Conservation (phyloP, 2,329 filamentous ascomycete genomes). For the Arachnopeziza araneosa region DNA sequence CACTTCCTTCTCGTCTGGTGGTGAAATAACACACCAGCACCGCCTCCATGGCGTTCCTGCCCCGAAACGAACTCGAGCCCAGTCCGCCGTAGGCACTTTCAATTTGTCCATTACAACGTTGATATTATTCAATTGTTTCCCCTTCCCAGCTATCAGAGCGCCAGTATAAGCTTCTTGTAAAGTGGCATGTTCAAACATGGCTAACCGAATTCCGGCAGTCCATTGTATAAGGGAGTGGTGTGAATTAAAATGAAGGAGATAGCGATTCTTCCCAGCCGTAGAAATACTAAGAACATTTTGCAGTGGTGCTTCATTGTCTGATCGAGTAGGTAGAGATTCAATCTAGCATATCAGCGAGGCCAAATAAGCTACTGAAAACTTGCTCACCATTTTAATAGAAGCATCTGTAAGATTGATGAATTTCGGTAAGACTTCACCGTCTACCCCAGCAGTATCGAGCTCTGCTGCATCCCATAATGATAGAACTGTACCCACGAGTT, state of each 20-base stretch:
- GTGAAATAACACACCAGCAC: conserved; percentile 93
- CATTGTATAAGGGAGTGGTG: conserved; percentile 90
- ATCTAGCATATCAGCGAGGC: conserved; percentile 49
- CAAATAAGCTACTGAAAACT: not conserved
- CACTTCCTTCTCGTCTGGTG: conserved; percentile 89
- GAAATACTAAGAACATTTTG: conserved; percentile 95
- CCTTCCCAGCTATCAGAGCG: conserved; percentile 90
- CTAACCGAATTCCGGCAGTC: conserved; percentile 88
- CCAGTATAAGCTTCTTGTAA: conserved; percentile 96
- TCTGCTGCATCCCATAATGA: conserved; percentile 94
- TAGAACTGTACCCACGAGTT: conserved; percentile 89
- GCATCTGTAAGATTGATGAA: conserved; percentile 98
- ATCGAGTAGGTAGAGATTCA: conserved; percentile 81
- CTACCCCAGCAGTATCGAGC: conserved; percentile 78
- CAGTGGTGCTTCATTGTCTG: conserved; percentile 68
- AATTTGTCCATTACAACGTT: conserved; percentile 79
- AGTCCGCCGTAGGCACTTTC: conserved; percentile 75
- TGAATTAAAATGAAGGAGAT: conserved; percentile 93
- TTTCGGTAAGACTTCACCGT: conserved; percentile 79
- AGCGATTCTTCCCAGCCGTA: conserved; percentile 91
- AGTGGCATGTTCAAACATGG: conserved; percentile 90
- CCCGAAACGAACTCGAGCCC: conserved; percentile 92
- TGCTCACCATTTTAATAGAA: conserved; percentile 88
- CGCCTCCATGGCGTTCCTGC: conserved; percentile 93
- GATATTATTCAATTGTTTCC: conserved; percentile 84